phyloP scores from a whole-genome alignment of 495 filamentous ascomycete genomes.

The Xylaria scruposa region DNA sequence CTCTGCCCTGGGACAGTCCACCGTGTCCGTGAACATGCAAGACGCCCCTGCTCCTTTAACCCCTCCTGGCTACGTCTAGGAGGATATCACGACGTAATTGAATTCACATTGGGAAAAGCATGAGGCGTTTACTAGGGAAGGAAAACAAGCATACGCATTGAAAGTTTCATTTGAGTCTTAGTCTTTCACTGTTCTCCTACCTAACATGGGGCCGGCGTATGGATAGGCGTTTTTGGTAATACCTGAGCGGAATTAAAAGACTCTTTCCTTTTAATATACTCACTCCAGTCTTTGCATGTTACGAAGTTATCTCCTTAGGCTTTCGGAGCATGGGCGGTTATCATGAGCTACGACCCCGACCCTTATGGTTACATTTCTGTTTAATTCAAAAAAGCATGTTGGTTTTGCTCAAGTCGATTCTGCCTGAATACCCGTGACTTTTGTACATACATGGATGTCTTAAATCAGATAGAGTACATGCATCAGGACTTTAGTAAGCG shows the following conservation, averaged over 20 bases:
- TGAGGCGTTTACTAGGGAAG: not conserved
- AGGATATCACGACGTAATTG: constrained; percentile 13
- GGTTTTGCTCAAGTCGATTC: not conserved
- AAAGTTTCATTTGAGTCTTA: not conserved
- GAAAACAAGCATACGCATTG: constrained; percentile 15
- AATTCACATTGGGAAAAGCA: not conserved
- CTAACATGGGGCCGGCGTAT: constrained; percentile 5
- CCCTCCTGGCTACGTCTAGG: constrained; percentile 34
- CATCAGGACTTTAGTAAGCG: not conserved
- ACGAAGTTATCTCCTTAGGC: constrained; percentile 19
- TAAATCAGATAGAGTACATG: not conserved
- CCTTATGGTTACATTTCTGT: constrained; percentile 19
- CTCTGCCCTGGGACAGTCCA: constrained; percentile 32
- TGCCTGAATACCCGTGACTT: not conserved
- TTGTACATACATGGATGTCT: not conserved
- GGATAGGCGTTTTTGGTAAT: constrained; percentile 25
- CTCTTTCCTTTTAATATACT: constrained; percentile 15
- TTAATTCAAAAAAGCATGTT: constrained; percentile 8
- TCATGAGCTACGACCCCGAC: constrained; percentile 24
- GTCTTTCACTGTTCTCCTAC: constrained; percentile 8
- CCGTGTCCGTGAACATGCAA: constrained; percentile 35
- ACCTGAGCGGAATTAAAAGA: constrained; percentile 31
- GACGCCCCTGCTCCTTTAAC: constrained; percentile 40
- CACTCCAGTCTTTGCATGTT: constrained; percentile 14
- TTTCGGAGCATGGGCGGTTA: constrained; percentile 22